Evolutionary conservation across 441 rosid genomes (phyloP).

Genomic region (Biscutella laevigata): DNA sequence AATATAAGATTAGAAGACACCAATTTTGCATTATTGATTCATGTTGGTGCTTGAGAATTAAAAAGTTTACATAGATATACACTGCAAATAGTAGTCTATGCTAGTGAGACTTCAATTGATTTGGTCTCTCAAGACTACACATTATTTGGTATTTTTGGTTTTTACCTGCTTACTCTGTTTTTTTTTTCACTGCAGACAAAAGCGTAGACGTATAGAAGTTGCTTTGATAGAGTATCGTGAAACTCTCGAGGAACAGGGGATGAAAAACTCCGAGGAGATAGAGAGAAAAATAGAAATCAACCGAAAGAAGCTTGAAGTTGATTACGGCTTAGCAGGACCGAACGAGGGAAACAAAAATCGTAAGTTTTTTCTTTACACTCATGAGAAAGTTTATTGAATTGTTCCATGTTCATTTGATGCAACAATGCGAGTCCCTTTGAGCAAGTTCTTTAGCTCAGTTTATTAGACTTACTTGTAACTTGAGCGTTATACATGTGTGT

Average conservation of each 20-base stretch:
- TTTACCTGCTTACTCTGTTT: conserved; percentile 15
- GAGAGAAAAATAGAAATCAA: conserved; percentile 74
- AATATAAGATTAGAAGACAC: conserved; percentile 4
- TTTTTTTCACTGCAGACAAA: conserved; percentile 58
- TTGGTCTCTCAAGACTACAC: background rate
- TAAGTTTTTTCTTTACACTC: conserved; percentile 9
- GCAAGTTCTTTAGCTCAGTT: background rate
- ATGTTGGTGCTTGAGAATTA: background rate
- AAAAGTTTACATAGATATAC: background rate
- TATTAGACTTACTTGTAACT: background rate
- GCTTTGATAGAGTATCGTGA: conserved; percentile 94
- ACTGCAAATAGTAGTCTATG: background rate
- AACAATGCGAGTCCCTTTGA: background rate
- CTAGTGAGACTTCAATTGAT: background rate
- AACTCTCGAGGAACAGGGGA: conserved; percentile 87
- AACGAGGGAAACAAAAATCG: conserved; percentile 35
- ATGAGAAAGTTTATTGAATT: background rate
- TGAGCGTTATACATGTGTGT: background rate
- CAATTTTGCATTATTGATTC: conserved; percentile 8
- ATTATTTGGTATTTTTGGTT: conserved; percentile 1
- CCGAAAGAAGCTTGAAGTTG: conserved; percentile 72
- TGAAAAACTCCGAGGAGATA: conserved; percentile 73
- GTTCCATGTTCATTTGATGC: background rate
- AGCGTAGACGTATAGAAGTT: conserved; percentile 82
- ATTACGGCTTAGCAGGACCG: conserved; percentile 38